Evolutionary conservation across 768 basidiomycete species (phyloP), one percentile per base, ranked within the genome.

Genomic region (Auricularia sp.): DNA sequence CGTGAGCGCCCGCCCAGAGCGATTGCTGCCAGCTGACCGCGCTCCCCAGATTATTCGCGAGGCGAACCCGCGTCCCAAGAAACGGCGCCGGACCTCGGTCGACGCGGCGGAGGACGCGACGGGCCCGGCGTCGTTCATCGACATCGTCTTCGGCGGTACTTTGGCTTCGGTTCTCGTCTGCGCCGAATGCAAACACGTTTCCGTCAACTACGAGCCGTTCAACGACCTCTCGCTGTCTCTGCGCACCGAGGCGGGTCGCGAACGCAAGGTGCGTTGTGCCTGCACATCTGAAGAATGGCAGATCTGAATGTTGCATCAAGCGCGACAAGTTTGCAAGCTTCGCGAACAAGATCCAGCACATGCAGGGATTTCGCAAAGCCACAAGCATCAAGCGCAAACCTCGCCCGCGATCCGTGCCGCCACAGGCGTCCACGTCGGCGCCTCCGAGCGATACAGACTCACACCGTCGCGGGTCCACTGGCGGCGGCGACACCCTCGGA

Each of bases 151-250:
- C 70, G 90, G 91, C 36, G 95, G 95, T 4, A 84, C 85, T 70
- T 80, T 98, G 60, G 87, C 92, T 4, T 91, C 89, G 76, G 87
- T 97, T 71, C 87, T 98, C 61, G 89, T 98, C 2, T 98, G 95
- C 73, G 92, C 94, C 69, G 84, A 85, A 65, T 98, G 95, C 84
- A 95, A 96, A 74, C 86, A 91, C 70, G 85, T 97, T 61, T 67
- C 76, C 71, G 36, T 65, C 68, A 91, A 90, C 4, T 89, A 90
- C 71, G 95, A 98, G 74, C 92, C 93, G 71, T 98, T 97, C 74
- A 88, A 90, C 73, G 95, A 97, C 74, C 87, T 98, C 69, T 93
- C 91, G 62, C 78, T 98, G 39, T 90, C 88, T 74, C 88, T 95
- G 73, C 91, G 88, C 72, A 83, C 87, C 0, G 90, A 93, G 66